Evolutionary conservation across 2,329 filamentous ascomycete species (phyloP), one percentile per base, ranked within the genome.

Genomic region (Ceratocystis variospora): DNA sequence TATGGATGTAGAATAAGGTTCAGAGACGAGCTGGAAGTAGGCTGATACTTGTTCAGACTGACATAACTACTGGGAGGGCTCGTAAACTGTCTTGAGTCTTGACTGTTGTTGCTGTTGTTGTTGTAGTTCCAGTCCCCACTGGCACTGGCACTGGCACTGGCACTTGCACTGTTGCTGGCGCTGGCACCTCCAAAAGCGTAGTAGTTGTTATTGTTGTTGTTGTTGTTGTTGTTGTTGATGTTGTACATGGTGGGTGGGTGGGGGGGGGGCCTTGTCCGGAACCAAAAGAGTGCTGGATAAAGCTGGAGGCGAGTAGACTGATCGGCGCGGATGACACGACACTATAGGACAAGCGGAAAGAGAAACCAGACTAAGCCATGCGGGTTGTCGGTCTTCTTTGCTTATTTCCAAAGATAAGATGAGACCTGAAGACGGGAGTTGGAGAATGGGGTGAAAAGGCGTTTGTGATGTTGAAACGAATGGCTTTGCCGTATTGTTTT

Each of bases 1-100:
- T 46, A 6, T n/a, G 62, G 45, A 28, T 63, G 41, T 15, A 63
- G 28, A n/a, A 63, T 63, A 6, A 37, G 62, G 48, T 63, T 63
- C 22, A 63, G 31, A 22, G 62, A 45, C 25, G 62, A 63, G 25
- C 62, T 63, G 25, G 62, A 63, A 12, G 62, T 53, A 19, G 33
- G 44, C 45, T 45, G 53, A 8, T 25, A 33, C 10, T 15, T 48
- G 17, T 22, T 8, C 3, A 3, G 12, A 3, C 17, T 15, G 6
- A 0, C 0, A 19, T 8, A 19, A 3, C 2, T 2, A 37, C 8
- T 7, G 8, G 33, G 1, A 12, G 10, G 10, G 33, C 1, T 12
- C 33, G 33, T 8, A 10, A 12, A 37, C 33, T 10, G 33, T 3
- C 33, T 37, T 10, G 10, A 3, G 33, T 2, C 33, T 12, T 37